phyloP scores from a whole-genome alignment of 2,329 filamentous ascomycete species.

The Fusarium brevicatenulatum region DNA sequence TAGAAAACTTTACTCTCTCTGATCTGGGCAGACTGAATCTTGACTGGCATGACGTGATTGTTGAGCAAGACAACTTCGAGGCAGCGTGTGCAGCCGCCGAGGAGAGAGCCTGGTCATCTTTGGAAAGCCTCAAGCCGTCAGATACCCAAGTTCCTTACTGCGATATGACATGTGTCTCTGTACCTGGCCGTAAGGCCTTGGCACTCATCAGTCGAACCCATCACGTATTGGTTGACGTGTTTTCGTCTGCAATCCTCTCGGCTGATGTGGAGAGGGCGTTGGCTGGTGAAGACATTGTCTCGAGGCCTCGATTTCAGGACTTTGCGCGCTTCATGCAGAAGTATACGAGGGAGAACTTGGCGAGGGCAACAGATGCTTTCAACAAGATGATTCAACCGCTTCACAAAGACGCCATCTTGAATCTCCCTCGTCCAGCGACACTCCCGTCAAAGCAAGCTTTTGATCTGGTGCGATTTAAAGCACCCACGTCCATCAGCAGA shows the following conservation, averaged over 20 bases:
- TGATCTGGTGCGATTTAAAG: neutral
- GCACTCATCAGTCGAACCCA: neutral
- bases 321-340: neutral
- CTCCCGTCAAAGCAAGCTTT: neutral
- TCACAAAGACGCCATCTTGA: accelerated
- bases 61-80: neutral
- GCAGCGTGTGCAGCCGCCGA: neutral
- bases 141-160: neutral
- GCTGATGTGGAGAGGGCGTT: neutral
- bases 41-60: neutral
- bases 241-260: neutral
- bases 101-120: neutral
- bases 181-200: neutral
- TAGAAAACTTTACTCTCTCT: neutral
- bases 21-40: neutral
- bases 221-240: neutral
- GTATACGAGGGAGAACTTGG: neutral
- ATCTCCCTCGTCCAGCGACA: neutral
- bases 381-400: neutral
- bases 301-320: neutral
- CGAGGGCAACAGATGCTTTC: neutral
- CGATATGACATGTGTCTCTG: neutral
- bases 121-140: neutral
- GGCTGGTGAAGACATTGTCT: neutral
- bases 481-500: neutral